Evolutionary conservation across 1,139 yeast species (phyloP), one percentile per base, ranked within the genome.

Genomic region (Magnusiomyces paraingens): DNA sequence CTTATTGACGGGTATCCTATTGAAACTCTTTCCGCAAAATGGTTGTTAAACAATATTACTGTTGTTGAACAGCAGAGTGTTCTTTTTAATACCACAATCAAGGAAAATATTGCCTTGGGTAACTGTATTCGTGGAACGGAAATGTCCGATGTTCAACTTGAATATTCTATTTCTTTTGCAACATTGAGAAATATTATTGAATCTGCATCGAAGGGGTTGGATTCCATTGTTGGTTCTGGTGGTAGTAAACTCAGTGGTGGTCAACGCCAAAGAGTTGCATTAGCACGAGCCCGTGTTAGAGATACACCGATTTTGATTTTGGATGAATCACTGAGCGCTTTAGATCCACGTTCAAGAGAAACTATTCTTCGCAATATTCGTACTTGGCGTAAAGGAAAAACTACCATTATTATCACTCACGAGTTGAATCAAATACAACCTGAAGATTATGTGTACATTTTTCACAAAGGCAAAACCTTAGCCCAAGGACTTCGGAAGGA

Each of bases 321-420:
- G 32, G 99, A 93, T 70, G 99, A 93, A 66, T 80, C 95, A 1
- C 73, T 88, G 2, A 84, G 93, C 55, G 96, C 97, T 0, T 69
- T 93, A 56, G 97, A 91, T 66, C 67, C 69, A 2, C 61, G 62
- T 0, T 77, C 77, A 48, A 75, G 83, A 57, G 69, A 68, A 1
- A 52, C 62, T 3, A 66, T 87, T 2, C 70, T 84, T 62, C 65
- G 70, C 1, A 73, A 75, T 0, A 73, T 91, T 14, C 76, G 79
- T 56, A 54, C 59, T 11, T 84, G 89, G 85, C 78, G 98, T 61
- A 55, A 59, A 3, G 82, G 80, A 1, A 84, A 79, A 59, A 86
- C 96, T 0, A 90, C 97, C 0, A 76, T 93, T 12, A 71, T 88
- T 3, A 77, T 93, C 45, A 86, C 97, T 0, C 99, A 93, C 66